phyloP scores from a whole-genome alignment of 2,329 filamentous ascomycete genomes.

The Diaporthe sp. region DNA sequence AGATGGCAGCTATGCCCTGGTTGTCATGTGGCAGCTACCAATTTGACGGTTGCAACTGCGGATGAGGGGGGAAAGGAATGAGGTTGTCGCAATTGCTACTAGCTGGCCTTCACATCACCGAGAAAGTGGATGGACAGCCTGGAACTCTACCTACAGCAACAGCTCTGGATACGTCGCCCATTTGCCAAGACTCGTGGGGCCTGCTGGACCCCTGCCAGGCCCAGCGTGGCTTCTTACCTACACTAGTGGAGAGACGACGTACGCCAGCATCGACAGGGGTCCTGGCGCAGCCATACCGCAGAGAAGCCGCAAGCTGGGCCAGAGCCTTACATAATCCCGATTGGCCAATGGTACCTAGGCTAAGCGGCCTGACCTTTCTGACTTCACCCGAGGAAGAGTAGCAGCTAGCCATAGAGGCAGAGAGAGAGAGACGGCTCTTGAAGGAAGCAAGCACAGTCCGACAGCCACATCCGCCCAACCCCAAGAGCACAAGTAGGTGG shows the following conservation, averaged over 20 bases:
- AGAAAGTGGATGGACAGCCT: slow-evolving; percentile 36
- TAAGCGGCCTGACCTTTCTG: slow-evolving; percentile 36
- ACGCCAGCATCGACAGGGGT: slow-evolving; percentile 27
- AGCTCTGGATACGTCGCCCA: slow-evolving; percentile 53
- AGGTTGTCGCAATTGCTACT: slow-evolving; percentile 25
- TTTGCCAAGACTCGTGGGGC: slow-evolving; percentile 50
- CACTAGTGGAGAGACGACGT: neutral
- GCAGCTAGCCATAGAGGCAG: slow-evolving; percentile 4
- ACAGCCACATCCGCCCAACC: neutral
- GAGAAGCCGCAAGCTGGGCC: neutral
- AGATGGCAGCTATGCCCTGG: slow-evolving; percentile 39
- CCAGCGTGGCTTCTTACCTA: slow-evolving; percentile 39
- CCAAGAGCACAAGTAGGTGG: neutral
- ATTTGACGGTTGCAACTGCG: slow-evolving; percentile 32
- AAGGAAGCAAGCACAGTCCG: neutral
- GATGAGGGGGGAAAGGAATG: slow-evolving; percentile 2
- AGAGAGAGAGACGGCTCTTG: neutral
- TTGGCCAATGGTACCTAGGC: slow-evolving; percentile 34
- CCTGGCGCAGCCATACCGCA: neutral
- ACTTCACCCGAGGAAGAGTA: slow-evolving; percentile 32
- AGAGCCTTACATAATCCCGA: slow-evolving; percentile 35
- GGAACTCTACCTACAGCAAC: slow-evolving; percentile 6
- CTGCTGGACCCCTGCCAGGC: slow-evolving; percentile 22
- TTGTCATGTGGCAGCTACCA: slow-evolving; percentile 40
- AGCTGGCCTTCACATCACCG: slow-evolving; percentile 33